phyloP scores from a whole-genome alignment of 2,329 filamentous ascomycete species.

The Ceratocystis alfenasii region DNA sequence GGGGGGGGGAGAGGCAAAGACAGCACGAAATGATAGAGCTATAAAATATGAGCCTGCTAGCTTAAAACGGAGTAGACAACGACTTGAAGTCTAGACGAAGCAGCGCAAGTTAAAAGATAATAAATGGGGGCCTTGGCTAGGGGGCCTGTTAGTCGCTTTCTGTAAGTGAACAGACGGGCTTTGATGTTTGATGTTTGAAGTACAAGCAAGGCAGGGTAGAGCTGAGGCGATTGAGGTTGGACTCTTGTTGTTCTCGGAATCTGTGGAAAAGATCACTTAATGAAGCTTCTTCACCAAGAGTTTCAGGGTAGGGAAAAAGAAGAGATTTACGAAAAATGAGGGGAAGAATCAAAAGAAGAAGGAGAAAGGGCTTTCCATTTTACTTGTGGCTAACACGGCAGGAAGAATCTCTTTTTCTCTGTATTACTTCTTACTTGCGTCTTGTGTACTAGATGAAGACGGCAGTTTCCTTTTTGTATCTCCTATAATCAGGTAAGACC shows the following conservation, averaged over 20 bases:
- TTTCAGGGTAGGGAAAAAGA: not conserved
- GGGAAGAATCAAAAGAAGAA: not conserved
- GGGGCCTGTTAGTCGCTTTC: not conserved
- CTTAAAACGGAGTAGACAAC: not conserved
- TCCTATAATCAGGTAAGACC: not conserved
- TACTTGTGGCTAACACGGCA: not conserved
- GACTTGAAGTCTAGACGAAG: not conserved
- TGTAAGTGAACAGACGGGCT: constrained; percentile 1
- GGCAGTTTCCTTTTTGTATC: not conserved
- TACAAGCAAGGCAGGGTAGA: not conserved
- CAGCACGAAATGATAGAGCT: not conserved
- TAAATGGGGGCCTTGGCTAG: not conserved
- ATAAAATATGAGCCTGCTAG: not conserved
- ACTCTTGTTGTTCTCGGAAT: not conserved
- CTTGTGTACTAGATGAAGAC: not conserved
- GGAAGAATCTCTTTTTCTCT: not conserved
- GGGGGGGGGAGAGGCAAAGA: no score
- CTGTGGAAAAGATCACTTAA: not conserved
- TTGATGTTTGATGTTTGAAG: not conserved
- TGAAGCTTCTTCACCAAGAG: not conserved
- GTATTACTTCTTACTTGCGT: not conserved
- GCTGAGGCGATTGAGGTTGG: not conserved
- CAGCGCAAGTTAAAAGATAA: not conserved
- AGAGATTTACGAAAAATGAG: not conserved
- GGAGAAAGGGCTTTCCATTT: not conserved